phyloP scores from a whole-genome alignment of 345 rosid genomes.

The Acer saccharum region DNA sequence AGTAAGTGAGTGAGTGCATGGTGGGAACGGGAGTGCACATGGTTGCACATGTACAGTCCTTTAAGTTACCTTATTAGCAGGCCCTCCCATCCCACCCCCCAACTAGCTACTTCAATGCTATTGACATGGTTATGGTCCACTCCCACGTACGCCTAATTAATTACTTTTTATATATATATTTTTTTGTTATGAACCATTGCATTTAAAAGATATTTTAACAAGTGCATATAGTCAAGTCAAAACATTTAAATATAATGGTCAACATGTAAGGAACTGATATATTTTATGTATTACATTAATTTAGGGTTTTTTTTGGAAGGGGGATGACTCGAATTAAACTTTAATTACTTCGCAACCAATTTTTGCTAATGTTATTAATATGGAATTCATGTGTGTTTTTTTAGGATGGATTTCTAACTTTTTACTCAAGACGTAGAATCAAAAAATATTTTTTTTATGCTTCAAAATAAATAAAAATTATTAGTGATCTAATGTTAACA shows the following conservation, averaged over 20 bases:
- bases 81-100: background rate
- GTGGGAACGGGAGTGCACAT: slow-evolving; percentile 4
- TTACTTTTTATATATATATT: background rate
- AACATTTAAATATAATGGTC: too few relatives aligned
- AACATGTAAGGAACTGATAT: too few relatives aligned
- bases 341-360: background rate
- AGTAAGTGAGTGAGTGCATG: background rate
- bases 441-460: too few relatives aligned
- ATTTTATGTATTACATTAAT: too few relatives aligned
- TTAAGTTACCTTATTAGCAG: background rate
- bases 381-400: background rate
- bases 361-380: background rate
- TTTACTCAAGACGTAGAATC: too few relatives aligned
- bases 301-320: too few relatives aligned
- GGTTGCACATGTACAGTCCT: slow-evolving; percentile 1
- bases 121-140: background rate
- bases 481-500: background rate
- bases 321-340: too few relatives aligned
- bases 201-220: too few relatives aligned
- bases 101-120: background rate
- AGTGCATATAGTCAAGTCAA: too few relatives aligned
- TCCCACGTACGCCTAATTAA: background rate
- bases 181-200: too few relatives aligned
- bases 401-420: too few relatives aligned
- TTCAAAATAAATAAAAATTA: too few relatives aligned